Evolutionary conservation across 371 early-diverging fungal genomes (phyloP).

Genomic region (Syncephalastrum racemosum): DNA sequence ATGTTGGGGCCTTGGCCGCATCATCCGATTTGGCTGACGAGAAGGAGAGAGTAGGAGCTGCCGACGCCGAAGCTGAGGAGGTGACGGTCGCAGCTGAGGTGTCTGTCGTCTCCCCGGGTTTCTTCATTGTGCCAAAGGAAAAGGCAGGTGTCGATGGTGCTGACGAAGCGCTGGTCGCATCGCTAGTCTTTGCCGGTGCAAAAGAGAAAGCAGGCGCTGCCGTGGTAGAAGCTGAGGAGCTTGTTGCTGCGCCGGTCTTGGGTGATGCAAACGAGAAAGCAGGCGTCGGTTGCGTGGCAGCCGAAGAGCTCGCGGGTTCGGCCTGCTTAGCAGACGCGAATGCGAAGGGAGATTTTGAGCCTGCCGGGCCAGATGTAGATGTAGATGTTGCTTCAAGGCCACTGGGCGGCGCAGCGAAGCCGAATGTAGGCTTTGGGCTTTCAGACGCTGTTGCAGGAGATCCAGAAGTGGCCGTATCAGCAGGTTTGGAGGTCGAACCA

Average conservation of each 20-base stretch:
- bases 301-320: not conserved
- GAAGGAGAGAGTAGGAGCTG: too few species aligned
- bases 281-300: not conserved
- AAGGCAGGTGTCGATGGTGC: conserved; percentile 4
- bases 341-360: not conserved
- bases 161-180: conserved; percentile 3
- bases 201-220: conserved; percentile 8
- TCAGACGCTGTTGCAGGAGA: not conserved
- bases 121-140: conserved; percentile 4
- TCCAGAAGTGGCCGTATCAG: not conserved
- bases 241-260: not conserved
- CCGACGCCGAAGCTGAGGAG: not conserved
- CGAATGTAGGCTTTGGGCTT: not conserved
- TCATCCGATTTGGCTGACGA: too few species aligned
- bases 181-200: conserved; percentile 2
- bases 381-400: not conserved
- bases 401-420: not conserved
- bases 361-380: not conserved
- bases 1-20: too few species aligned
- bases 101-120: conserved; percentile 8
- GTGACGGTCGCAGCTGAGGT: conserved; percentile 12
- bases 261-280: conserved; percentile 4
- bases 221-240: not conserved
- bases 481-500: not conserved
- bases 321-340: conserved; percentile 7